These are phyloP conservation scores for Coniochaeta prunicola DNA, from an alignment of 2,329 filamentous ascomycete genomes.

Conservation along the genomic window DNA sequence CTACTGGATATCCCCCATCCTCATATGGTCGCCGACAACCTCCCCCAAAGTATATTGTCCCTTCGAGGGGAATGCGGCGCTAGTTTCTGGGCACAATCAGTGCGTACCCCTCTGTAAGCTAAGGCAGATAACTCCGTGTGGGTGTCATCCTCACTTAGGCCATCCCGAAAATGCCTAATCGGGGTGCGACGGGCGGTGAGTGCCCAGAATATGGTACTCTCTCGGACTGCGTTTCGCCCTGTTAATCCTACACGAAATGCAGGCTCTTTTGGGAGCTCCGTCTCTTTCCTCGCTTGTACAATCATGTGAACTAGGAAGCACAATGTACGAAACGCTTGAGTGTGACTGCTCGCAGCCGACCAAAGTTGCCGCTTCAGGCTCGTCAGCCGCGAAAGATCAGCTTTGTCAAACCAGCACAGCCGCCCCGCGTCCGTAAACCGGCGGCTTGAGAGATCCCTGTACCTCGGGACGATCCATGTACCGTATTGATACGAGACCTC, in stretches of 20 bases:
- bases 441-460: not conserved
- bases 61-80: too few relatives aligned
- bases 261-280: not conserved
- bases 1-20: too few relatives aligned
- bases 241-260: not conserved
- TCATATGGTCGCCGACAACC: too few relatives aligned
- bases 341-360: not conserved
- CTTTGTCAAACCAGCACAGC: constrained; percentile 2
- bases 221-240: not conserved
- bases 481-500: not conserved
- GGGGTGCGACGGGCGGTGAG: not conserved
- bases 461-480: not conserved
- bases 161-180: not conserved
- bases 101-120: too few relatives aligned
- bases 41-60: too few relatives aligned
- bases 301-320: not conserved
- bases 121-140: too few relatives aligned
- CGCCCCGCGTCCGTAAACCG: not conserved
- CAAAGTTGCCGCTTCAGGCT: not conserved
- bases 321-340: not conserved
- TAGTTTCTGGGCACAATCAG: too few relatives aligned
- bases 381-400: not conserved
- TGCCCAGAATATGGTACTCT: not conserved
- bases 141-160: not conserved
- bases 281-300: not conserved